phyloP scores from a whole-genome alignment of 306 rosid species.

The Prunus salicina region DNA sequence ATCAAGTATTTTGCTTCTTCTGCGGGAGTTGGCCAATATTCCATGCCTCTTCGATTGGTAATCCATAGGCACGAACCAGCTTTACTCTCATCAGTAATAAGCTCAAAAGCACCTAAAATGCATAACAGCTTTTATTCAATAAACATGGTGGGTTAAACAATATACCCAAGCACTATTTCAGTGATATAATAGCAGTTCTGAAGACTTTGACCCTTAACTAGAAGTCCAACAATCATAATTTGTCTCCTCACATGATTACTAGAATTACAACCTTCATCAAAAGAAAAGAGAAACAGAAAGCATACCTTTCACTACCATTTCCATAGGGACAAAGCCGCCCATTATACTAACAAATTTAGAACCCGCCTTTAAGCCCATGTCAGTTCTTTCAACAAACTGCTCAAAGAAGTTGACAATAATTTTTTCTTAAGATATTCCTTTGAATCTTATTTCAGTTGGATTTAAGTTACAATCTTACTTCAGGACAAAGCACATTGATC shows the following conservation, averaged over 20 bases:
- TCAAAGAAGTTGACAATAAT: constrained; percentile 13
- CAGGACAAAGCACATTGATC: constrained; percentile 92
- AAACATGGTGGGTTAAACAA: neutral
- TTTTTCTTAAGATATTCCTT: constrained; percentile 5
- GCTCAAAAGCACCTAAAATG: constrained; percentile 78
- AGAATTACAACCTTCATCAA: constrained; percentile 15
- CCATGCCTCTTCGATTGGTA: constrained; percentile 84
- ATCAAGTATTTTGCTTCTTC: constrained; percentile 64
- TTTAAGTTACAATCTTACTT: constrained; percentile 46
- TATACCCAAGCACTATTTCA: no score
- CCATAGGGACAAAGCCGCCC: constrained; percentile 90
- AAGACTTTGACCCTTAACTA: no score
- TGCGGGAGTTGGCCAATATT: constrained; percentile 86
- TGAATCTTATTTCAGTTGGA: neutral
- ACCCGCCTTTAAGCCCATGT: constrained; percentile 39
- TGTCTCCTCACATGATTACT: neutral
- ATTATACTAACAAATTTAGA: constrained; percentile 22
- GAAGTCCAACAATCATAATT: neutral
- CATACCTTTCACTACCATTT: constrained; percentile 79
- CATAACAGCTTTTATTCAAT: constrained; percentile 13
- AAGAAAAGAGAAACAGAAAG: constrained; percentile 1
- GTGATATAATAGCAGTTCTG: no score
- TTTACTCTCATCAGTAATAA: constrained; percentile 77
- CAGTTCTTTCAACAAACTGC: constrained; percentile 84
- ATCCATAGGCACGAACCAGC: constrained; percentile 96